Percentiles rank a stretch among this genome's conserved stretches.
Evolutionary conservation across 192 early-diverging fungal species (phyloP).

Genomic region (Mortierella hygrophila): DNA sequence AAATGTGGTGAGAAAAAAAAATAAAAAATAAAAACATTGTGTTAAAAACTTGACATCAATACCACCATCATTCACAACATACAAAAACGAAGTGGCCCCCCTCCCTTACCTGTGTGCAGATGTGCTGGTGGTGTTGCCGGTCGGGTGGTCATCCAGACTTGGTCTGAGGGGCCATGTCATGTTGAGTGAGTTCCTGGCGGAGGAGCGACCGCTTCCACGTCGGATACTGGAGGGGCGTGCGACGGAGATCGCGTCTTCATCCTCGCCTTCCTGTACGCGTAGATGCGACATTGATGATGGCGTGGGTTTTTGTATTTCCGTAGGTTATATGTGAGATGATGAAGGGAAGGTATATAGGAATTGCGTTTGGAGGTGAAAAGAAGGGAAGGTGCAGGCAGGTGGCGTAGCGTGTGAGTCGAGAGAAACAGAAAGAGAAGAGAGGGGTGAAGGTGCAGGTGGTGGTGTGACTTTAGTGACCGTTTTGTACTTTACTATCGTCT

Average conservation of each 20-base stretch:
- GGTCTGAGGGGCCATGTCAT: slow-evolving; percentile 45
- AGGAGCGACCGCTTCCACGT: slow-evolving; percentile 4
- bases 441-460: too few relatives aligned
- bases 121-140: slow-evolving; percentile 6
- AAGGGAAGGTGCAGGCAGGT: background rate
- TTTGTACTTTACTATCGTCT: background rate
- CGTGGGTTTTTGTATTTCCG: background rate
- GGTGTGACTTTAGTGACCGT: background rate
- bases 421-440: too few relatives aligned
- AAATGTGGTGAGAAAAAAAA: background rate
- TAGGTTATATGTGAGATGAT: background rate
- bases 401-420: too few relatives aligned
- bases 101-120: slow-evolving; percentile 17
- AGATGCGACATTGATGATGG: slow-evolving; percentile 28
- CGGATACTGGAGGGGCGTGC: slow-evolving; percentile 26
- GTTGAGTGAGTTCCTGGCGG: slow-evolving; percentile 32
- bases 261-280: slow-evolving; percentile 52
- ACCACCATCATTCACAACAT: background rate
- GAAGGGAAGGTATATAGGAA: background rate
- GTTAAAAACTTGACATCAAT: background rate
- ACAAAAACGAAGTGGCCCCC: background rate
- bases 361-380: background rate
- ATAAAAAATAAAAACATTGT: background rate
- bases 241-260: slow-evolving; percentile 47
- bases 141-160: slow-evolving; percentile 29